These are phyloP conservation scores for Tremella mesenterica DNA, from an alignment of 768 basidiomycete species.

Conservation along the genomic window DNA sequence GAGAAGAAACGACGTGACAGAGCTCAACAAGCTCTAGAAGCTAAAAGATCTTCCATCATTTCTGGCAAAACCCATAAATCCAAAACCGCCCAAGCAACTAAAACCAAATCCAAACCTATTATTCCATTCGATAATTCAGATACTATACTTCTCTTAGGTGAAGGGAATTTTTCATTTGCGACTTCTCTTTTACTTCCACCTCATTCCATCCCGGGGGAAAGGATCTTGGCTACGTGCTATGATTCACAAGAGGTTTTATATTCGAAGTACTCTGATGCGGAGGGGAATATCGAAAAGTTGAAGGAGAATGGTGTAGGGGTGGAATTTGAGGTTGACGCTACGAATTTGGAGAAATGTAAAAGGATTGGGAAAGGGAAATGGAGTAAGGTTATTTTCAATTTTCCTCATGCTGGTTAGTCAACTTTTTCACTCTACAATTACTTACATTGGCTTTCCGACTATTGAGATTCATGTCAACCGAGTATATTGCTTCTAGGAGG, in stretches of 20 bases:
- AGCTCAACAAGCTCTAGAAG: neutral
- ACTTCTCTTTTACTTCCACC: constrained; percentile 61
- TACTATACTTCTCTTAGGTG: constrained; percentile 60
- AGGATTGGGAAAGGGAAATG: constrained; percentile 50
- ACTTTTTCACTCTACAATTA: neutral
- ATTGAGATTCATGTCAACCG: too few species aligned
- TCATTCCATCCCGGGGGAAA: constrained; percentile 52
- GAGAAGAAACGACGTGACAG: neutral
- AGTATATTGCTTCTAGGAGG: too few species aligned
- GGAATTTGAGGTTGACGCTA: constrained; percentile 78
- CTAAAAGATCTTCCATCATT: neutral
- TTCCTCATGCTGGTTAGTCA: constrained; percentile 80
- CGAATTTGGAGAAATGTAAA: constrained; percentile 48
- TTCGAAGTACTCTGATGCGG: constrained; percentile 66
- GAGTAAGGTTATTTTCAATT: constrained; percentile 84
- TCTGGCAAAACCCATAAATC: neutral
- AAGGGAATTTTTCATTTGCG: constrained; percentile 88
- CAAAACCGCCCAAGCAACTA: neutral
- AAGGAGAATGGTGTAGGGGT: constrained; percentile 59
- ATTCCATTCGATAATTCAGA: constrained; percentile 41
- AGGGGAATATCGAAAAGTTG: constrained; percentile 54
- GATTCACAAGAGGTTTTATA: constrained; percentile 69
- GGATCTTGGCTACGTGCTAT: constrained; percentile 75
- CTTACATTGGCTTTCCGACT: too few species aligned
- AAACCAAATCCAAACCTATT: constrained; percentile 4